Evolutionary conservation across 2,329 filamentous ascomycete species (phyloP).

Genomic region (Blastomyces parvus): DNA sequence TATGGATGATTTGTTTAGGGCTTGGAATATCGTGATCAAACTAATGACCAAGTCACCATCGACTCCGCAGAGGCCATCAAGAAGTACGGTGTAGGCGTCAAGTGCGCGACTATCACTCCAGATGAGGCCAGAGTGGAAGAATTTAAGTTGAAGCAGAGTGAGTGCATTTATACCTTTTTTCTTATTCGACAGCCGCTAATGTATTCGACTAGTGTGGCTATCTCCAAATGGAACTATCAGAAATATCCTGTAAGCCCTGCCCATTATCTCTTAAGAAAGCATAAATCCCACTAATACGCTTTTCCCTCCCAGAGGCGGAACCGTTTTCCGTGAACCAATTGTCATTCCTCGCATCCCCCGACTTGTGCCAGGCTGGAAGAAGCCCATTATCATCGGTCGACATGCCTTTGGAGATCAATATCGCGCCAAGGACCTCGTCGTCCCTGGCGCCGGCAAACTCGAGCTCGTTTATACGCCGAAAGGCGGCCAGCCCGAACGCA

Average conservation of each 20-base stretch:
- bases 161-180: slow-evolving; percentile 35
- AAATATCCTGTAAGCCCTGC: slow-evolving; percentile 47
- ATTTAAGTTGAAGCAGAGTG: slow-evolving; percentile 97
- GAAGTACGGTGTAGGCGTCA: slow-evolving; percentile 97
- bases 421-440: slow-evolving; percentile 84
- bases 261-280: background rate
- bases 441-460: slow-evolving; percentile 73
- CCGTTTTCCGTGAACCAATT: slow-evolving; percentile 98
- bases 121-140: slow-evolving; percentile 95
- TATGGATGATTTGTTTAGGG: slow-evolving; percentile 41
- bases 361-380: slow-evolving; percentile 93
- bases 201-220: slow-evolving; percentile 66
- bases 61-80: slow-evolving; percentile 96
- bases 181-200: slow-evolving; percentile 15
- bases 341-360: slow-evolving; percentile 89
- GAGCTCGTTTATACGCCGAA: slow-evolving; percentile 89
- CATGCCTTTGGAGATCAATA: slow-evolving; percentile 99
- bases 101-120: slow-evolving; percentile 98
- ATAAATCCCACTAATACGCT: slow-evolving; percentile 19
- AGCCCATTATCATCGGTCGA: slow-evolving; percentile 97
- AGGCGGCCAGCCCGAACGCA: slow-evolving; percentile 66
- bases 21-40: slow-evolving; percentile 88
- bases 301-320: slow-evolving; percentile 56
- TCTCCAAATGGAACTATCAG: slow-evolving; percentile 86
- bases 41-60: slow-evolving; percentile 88